Evolutionary conservation across 225 moss, liverwort and hornwort genomes (phyloP), one percentile per base, ranked within the genome.

Genomic region (Thuidium tamariscinum): DNA sequence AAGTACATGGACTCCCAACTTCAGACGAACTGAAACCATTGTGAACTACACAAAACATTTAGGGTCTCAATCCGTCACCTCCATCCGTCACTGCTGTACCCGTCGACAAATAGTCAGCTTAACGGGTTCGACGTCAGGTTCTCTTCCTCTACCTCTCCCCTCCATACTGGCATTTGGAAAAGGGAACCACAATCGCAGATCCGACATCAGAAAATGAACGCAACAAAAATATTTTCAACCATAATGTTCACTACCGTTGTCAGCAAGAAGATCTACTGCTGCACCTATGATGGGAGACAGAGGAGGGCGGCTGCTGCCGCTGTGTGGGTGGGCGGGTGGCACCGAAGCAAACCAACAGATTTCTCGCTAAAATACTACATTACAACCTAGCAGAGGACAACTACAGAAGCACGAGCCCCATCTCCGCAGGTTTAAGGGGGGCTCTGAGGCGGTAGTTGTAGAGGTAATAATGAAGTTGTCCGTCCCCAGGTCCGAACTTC

Each of bases 401-500:
- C 90, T 95, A 96, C 89, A 98, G 89, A 54, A 98, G 93, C 85
- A 98, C 97, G n/a, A 98, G 90, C 30, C 97, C 97, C 94, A 98
- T 88, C 91, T 98, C 94, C 37, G 90, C 79, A 65, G 97, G 96
- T 77, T 98, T 95, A 87, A 98, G 90, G 68, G 92, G 95, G 44
- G 90, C 88, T 81, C 93, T 89, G 42, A 98, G 89, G 19, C 96
- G 95, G 90, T 98, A 98, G 81, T 98, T 98, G 88, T 98, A 98
- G 37, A 98, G 94, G 79, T 98, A 98, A 87, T 98, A 98, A 85
- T 98, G 97, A 51, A 98, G 94, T 86, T 96, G 97, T 42, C 97
- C 97, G 72, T 98, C 97, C 63, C 97, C 97, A 34, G 97, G 96
- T 44, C 97, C 97, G 44, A 96, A 98, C 83, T 98, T 98, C 91